These are phyloP conservation scores for Hypoxylon sp. DNA, from an alignment of 2,329 filamentous ascomycete species.

Conservation along the genomic window DNA sequence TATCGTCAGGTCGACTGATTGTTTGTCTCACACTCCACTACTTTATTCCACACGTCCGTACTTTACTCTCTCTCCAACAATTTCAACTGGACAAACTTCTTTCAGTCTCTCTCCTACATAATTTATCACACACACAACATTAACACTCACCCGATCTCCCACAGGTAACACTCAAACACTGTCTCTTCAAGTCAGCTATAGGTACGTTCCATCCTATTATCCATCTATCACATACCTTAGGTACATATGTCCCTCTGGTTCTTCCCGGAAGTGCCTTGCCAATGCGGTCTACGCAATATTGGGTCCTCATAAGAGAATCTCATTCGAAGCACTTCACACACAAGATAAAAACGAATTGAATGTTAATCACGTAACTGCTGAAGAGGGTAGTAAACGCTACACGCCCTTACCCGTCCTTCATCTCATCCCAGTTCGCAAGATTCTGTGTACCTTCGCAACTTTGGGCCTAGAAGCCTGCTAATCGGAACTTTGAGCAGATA, in stretches of 20 bases:
- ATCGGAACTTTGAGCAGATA: conserved; percentile 32
- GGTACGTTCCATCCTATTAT: conserved; percentile 4
- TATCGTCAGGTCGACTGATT: background rate
- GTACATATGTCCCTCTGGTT: background rate
- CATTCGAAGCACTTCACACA: background rate
- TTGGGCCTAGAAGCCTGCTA: conserved; percentile 58
- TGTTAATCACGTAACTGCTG: background rate
- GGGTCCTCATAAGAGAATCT: background rate
- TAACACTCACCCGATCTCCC: background rate
- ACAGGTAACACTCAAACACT: conserved; percentile 1
- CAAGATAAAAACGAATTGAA: background rate
- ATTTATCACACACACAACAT: background rate
- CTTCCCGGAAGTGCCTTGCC: background rate
- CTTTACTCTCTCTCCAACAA: background rate
- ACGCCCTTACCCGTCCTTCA: background rate
- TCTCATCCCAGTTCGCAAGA: background rate
- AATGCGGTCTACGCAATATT: background rate
- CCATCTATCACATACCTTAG: background rate
- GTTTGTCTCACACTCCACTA: background rate
- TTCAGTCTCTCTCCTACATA: background rate
- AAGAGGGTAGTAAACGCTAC: background rate
- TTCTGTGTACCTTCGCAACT: conserved; percentile 53
- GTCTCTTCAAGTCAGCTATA: background rate
- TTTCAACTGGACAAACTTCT: background rate
- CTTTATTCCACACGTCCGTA: background rate